Evolutionary conservation across 1,139 yeast species (phyloP), one percentile per base, ranked within the genome.

Genomic region (Magnusiomyces sp.): DNA sequence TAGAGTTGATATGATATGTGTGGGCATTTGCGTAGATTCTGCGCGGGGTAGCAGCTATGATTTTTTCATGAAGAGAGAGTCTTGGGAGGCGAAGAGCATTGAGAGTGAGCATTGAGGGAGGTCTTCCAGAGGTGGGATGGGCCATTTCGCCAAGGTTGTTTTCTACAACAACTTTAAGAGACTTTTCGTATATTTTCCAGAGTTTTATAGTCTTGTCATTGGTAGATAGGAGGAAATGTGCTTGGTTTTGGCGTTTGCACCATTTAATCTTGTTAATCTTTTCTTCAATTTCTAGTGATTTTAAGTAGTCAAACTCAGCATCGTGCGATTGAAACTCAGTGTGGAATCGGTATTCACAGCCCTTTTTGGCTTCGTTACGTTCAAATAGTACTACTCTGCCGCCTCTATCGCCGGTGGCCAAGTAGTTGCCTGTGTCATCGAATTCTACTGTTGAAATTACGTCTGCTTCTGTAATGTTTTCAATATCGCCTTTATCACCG

Each of bases 311-410:
- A 64, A 94, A 94, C 69, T 94, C 98, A 9, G 98, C 97, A 67
- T 94, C 99, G 69, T 94, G 99, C 64, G 92, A 81, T 72, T 94
- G 99, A 67, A 94, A 94, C 68, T 94, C 99, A 27, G 98, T 92
- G 65, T 87, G 84, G 69, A 94, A 94, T 62, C 88, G 81, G 71
- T 94, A 94, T 67, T 94, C 98, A 67, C 97, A 92, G 55, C 83
- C 83, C 65, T 81, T 81, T 64, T 85, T 85, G 55, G 73, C 69
- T 59, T 81, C 83, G 66, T 88, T 89, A 60, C 97, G 78, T 68
- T 92, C 97, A 69, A 94, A 94, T 51, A 94, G 71, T 13, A 94
- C 99, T 40, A 94, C 97, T 59, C 99, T 78, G 27, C 99, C 99
- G 47, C 99, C 99, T 63, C 92, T 83, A 70, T 94, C 99, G 54